These are phyloP conservation scores for Leucosporidium creatinivorum DNA, from an alignment of 768 basidiomycete genomes.

Conservation along the genomic window DNA sequence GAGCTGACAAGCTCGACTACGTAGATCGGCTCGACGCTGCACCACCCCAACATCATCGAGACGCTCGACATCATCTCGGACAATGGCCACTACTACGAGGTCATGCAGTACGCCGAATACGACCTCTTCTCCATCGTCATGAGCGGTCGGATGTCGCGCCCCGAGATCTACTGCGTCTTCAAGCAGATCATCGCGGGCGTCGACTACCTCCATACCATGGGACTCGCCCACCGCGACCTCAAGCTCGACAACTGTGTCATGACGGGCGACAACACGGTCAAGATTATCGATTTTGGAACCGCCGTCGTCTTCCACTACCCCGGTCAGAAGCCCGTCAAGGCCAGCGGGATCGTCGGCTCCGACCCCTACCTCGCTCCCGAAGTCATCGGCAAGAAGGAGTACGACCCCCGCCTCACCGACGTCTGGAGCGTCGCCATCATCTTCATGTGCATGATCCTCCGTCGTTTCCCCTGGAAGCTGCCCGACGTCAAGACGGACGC, in stretches of 20 bases:
- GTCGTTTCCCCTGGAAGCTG: constrained; percentile 98
- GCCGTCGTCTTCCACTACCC: constrained; percentile 99
- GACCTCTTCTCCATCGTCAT: constrained; percentile 99
- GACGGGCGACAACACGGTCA: constrained; percentile 88
- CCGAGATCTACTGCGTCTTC: constrained; percentile 98
- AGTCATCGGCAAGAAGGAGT: constrained; percentile 67
- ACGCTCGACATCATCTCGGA: constrained; percentile 97
- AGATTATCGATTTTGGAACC: constrained; percentile 98
- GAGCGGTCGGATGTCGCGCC: constrained; percentile 97
- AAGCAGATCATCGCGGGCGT: constrained; percentile 97
- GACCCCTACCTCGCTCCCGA: constrained; percentile 99
- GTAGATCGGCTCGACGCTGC: constrained; percentile 57
- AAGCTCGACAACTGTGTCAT: constrained; percentile 99
- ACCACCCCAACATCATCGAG: constrained; percentile 93
- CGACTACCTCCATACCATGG: constrained; percentile 94
- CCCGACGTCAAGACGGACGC: constrained; percentile 90
- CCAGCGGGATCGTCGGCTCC: constrained; percentile 87
- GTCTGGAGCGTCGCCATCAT: constrained; percentile 99
- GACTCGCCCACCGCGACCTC: constrained; percentile 94
- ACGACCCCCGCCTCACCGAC: constrained; percentile 95
- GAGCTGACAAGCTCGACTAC: background rate
- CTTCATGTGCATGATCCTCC: constrained; percentile 96
- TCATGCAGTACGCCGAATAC: constrained; percentile 98
- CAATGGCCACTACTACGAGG: constrained; percentile 98
- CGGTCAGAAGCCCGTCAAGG: constrained; percentile 63